These are phyloP conservation scores for Albizia julibrissin DNA, from an alignment of 306 rosid species.

Conservation along the genomic window DNA sequence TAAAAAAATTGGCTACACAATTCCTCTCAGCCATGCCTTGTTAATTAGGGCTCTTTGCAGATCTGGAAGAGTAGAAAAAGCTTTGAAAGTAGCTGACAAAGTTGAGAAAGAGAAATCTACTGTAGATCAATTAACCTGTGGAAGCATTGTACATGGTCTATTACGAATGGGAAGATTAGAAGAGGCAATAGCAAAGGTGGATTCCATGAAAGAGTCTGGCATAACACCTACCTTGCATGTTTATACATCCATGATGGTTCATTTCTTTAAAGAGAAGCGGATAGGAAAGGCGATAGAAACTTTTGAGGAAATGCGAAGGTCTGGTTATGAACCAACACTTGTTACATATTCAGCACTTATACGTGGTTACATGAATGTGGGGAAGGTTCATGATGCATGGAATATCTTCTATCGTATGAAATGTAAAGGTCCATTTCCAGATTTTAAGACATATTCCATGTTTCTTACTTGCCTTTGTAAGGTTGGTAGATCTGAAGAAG, in stretches of 20 bases:
- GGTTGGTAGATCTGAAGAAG: slow-evolving; percentile 83
- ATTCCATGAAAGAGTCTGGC: slow-evolving; percentile 67
- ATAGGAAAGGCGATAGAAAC: slow-evolving; percentile 55
- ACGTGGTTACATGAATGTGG: slow-evolving; percentile 75
- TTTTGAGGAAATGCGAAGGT: slow-evolving; percentile 60
- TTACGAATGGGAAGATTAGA: slow-evolving; percentile 55
- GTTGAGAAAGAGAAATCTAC: slow-evolving; percentile 45
- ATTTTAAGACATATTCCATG: slow-evolving; percentile 77
- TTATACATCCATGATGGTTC: slow-evolving; percentile 74
- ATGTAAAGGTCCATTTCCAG: slow-evolving; percentile 76
- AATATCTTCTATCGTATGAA: slow-evolving; percentile 64
- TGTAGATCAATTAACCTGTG: slow-evolving; percentile 60
- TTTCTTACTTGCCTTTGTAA: slow-evolving; percentile 68
- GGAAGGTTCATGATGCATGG: slow-evolving; percentile 68
- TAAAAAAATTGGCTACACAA: slow-evolving; percentile 49
- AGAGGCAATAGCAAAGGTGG: slow-evolving; percentile 71
- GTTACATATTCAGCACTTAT: slow-evolving; percentile 74
- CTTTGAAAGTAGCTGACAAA: slow-evolving; percentile 51
- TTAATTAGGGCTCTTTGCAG: slow-evolving; percentile 77
- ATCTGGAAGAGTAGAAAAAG: slow-evolving; percentile 73
- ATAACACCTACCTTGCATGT: slow-evolving; percentile 68
- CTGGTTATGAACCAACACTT: slow-evolving; percentile 67
- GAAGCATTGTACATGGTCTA: slow-evolving; percentile 85
- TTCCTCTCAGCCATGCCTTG: slow-evolving; percentile 60
- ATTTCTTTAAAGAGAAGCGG: slow-evolving; percentile 65